These are phyloP conservation scores for Pleomassaria siparia DNA, from an alignment of 2,329 filamentous ascomycete species.

Conservation along the genomic window DNA sequence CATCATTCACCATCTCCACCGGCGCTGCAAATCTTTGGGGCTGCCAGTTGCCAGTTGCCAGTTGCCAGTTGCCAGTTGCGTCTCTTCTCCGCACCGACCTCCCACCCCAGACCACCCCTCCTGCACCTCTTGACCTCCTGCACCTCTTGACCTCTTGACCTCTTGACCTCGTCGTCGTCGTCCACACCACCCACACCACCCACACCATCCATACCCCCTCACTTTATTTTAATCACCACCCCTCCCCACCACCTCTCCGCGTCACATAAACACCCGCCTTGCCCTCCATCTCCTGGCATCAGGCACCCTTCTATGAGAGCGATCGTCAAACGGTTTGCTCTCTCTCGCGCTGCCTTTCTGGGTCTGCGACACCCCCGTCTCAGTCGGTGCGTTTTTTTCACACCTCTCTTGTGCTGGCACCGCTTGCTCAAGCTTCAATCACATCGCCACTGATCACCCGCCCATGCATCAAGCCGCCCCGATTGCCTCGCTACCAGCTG, in stretches of 20 bases:
- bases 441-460: conserved; percentile 6
- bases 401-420: background rate
- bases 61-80: background rate
- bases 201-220: background rate
- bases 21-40: background rate
- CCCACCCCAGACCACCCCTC: background rate
- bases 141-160: too few relatives aligned
- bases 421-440: conserved; percentile 7
- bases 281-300: conserved; percentile 2
- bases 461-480: conserved; percentile 3
- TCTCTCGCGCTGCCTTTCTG: conserved; percentile 4
- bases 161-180: too few relatives aligned
- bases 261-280: background rate
- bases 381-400: conserved; percentile 11
- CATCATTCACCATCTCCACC: background rate
- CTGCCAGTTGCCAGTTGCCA: too few relatives aligned
- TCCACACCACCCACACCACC: background rate
- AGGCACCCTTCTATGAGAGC: conserved; percentile 14
- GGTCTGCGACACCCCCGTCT: conserved; percentile 1
- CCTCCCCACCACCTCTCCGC: conserved; percentile 3
- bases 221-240: background rate
- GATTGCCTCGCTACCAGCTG: conserved; percentile 8
- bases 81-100: conserved; percentile 2
- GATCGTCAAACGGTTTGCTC: conserved; percentile 5
- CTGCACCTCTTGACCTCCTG: too few relatives aligned